These are phyloP conservation scores for Mycena haematopus DNA, from an alignment of 768 basidiomycete genomes.

Conservation along the genomic window DNA sequence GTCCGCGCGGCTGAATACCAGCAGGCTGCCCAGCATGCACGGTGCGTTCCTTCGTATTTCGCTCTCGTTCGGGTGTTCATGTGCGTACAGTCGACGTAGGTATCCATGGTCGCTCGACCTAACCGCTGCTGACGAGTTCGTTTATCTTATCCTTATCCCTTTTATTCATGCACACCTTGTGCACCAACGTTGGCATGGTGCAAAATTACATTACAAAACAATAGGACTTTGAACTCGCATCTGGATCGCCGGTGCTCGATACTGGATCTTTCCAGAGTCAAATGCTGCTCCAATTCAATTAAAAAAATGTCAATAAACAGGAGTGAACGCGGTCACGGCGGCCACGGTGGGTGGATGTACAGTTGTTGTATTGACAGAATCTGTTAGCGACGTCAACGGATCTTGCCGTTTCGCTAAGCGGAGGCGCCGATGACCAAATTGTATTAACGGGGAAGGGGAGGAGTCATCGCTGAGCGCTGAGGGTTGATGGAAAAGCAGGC, in stretches of 20 bases:
- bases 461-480: neutral
- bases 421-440: neutral
- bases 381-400: conserved; percentile 22
- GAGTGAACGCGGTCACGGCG: neutral
- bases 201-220: conserved; percentile 21
- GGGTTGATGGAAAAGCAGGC: neutral
- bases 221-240: conserved; percentile 45
- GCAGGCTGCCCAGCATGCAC: conserved; percentile 86
- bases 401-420: conserved; percentile 10
- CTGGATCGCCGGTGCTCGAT: conserved; percentile 40
- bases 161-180: conserved; percentile 13
- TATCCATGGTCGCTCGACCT: conserved; percentile 38
- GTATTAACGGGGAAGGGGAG: neutral
- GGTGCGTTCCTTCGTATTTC: conserved; percentile 44
- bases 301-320: conserved; percentile 7
- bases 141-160: conserved; percentile 24
- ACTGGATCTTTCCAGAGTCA: conserved; percentile 23
- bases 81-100: conserved; percentile 55
- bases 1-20: conserved; percentile 80
- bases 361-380: neutral
- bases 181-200: conserved; percentile 1
- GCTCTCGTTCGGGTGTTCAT: neutral
- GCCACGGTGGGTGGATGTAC: neutral
- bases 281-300: conserved; percentile 30
- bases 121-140: conserved; percentile 23